phyloP scores from a whole-genome alignment of 2,329 filamentous ascomycete species.

The Sporothrix phasma region DNA sequence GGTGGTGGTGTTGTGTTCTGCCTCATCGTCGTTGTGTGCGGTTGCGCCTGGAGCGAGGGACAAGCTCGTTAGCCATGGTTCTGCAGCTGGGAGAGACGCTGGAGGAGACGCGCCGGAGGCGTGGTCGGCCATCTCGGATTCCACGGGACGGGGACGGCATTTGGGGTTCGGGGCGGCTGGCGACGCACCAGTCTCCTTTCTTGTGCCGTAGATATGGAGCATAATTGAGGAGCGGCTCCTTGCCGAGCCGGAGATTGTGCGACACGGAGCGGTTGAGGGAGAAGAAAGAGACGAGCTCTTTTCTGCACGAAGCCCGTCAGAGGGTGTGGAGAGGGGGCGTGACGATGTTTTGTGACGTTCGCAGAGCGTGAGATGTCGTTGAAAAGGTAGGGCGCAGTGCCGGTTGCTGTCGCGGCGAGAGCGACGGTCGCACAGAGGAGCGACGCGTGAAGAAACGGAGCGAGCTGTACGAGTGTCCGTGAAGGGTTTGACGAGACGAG shows the following conservation, averaged over 20 bases:
- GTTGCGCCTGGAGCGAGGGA: constrained; percentile 31
- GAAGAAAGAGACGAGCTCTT: neutral
- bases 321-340: neutral
- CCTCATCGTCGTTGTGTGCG: constrained; percentile 27
- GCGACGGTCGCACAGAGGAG: neutral
- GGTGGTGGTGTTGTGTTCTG: constrained; percentile 21
- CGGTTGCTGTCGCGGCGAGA: neutral
- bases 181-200: constrained; percentile 32
- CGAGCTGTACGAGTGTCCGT: neutral
- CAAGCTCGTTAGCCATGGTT: neutral
- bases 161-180: neutral
- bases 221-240: constrained; percentile 30
- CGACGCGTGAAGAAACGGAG: neutral
- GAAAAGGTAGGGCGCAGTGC: constrained; percentile 2
- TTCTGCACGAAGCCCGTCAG: neutral
- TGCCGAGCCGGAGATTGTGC: neutral
- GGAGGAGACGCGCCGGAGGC: neutral
- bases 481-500: neutral
- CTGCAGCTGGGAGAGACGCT: neutral
- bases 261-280: neutral
- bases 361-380: neutral
- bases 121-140: neutral
- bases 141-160: neutral
- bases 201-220: constrained; percentile 35
- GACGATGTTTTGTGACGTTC: neutral